phyloP scores from a whole-genome alignment of 768 basidiomycete species.

The Podaxis sp. region DNA sequence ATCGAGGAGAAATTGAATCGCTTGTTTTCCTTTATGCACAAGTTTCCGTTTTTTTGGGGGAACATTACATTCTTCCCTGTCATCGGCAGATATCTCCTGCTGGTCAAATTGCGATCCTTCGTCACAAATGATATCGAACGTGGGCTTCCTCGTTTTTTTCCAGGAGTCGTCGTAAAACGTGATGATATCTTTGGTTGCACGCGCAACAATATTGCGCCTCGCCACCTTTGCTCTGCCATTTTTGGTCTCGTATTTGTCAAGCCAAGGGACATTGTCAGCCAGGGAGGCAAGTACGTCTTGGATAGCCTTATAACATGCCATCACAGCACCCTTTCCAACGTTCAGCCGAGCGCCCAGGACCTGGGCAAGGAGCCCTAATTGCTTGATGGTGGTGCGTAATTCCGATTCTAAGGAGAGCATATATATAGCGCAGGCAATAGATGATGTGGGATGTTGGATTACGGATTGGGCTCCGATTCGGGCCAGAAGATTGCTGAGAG shows the following conservation, averaged over 20 bases:
- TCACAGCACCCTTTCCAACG: slow-evolving; percentile 52
- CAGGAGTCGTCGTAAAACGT: slow-evolving; percentile 57
- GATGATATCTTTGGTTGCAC: slow-evolving; percentile 68
- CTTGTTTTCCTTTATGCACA: slow-evolving; percentile 38
- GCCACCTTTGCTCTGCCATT: slow-evolving; percentile 58
- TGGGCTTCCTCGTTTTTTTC: slow-evolving; percentile 30
- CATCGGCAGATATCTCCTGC: slow-evolving; percentile 10
- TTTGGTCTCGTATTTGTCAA: slow-evolving; percentile 53
- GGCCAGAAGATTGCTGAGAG: slow-evolving; percentile 44
- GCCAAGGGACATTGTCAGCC: slow-evolving; percentile 72
- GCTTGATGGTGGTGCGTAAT: slow-evolving; percentile 47
- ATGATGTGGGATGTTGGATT: slow-evolving; percentile 37
- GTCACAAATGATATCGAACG: slow-evolving; percentile 16
- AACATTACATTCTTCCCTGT: slow-evolving; percentile 16
- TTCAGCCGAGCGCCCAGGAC: slow-evolving; percentile 53
- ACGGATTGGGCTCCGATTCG: slow-evolving; percentile 30
- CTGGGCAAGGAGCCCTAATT: slow-evolving; percentile 57
- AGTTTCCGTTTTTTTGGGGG: slow-evolving; percentile 30
- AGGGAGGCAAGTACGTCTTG: slow-evolving; percentile 60
- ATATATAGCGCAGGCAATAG: slow-evolving; percentile 68
- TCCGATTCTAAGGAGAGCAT: slow-evolving; percentile 74
- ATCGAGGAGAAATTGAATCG: slow-evolving; percentile 57
- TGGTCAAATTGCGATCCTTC: slow-evolving; percentile 4
- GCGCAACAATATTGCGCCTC: slow-evolving; percentile 64
- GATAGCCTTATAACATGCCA: slow-evolving; percentile 67